Evolutionary conservation across 805 yeast species (phyloP), one percentile per base, ranked within the genome.

Genomic region (Wickerhamiella occidentalis): DNA sequence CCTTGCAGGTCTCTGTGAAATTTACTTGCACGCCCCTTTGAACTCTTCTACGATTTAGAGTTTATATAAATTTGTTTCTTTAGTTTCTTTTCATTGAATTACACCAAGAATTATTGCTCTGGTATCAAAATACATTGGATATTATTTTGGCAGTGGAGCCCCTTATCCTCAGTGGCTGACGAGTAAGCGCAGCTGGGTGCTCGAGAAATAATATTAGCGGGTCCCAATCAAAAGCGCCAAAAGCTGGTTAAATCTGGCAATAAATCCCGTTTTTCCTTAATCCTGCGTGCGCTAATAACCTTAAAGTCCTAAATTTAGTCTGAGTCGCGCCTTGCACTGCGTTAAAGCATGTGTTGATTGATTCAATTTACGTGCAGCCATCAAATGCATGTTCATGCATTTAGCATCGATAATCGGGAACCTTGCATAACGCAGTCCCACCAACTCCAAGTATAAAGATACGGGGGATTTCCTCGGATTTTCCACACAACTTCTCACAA

Each of bases 341-440:
- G 45, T 26, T 18, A 3, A 15, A 26, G 46, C 37, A 28, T 42
- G 26, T 42, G 22, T 28, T 29, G 38, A 41, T 41, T n/a, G 38
- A 45, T 45, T 29, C 40, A 45, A 45, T 45, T 23, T 33, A 45
- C 41, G 47, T 45, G 47, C 47, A 45, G 47, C 47, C 25, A 19
- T 37, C 13, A 17, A 23, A 33, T 45, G 47, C 47, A 45, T 4
- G 41, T 18, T 3, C 23, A n/a, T 35, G 40, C 43, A 37, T 45
- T 19, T 37, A n/a, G 41, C 48, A 37, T 45, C 30, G 40, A 21
- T 30, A 43, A 43, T 43, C 40, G 15, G 17, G 33, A 3, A 8
- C 48, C 28, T 22, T 35, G 43, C 43, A 35, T 45, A 36, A 45
- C 26, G 47, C 47, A 45, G 41, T 38, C 23, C 47, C 47, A 30